These are phyloP conservation scores for Chlorella variabilis DNA, from an alignment of 163 green algal species.

Conservation along the genomic window DNA sequence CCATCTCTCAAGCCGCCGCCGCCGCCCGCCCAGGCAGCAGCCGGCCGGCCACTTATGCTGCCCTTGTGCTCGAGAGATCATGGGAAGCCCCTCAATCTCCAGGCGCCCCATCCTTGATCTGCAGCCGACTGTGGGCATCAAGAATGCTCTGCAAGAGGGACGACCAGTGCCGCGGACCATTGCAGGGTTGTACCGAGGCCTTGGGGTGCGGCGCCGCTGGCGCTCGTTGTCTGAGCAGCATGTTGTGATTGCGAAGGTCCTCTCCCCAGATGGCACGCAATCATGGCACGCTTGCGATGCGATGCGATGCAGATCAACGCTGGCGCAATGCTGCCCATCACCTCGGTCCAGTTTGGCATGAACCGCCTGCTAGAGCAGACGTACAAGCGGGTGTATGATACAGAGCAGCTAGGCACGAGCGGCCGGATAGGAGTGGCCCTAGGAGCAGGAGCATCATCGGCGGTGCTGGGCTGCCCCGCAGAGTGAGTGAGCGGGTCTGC, in stretches of 20 bases:
- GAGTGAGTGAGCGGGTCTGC: conserved; percentile 66
- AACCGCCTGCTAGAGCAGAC: conserved; percentile 73
- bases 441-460: conserved; percentile 77
- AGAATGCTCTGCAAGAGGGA: conserved; percentile 90
- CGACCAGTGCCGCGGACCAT: conserved; percentile 73
- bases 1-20: too few species aligned
- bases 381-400: conserved; percentile 4
- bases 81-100: not conserved
- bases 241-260: too few species aligned
- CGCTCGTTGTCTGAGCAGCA: too few species aligned
- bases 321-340: conserved; percentile 92
- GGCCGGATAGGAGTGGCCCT: conserved; percentile 40
- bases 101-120: not conserved
- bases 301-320: conserved; percentile 81
- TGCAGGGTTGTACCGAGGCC: conserved; percentile 78
- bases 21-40: not conserved
- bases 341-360: conserved; percentile 90
- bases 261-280: too few species aligned
- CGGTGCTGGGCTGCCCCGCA: conserved; percentile 78
- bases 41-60: not conserved
- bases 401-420: conserved; percentile 6
- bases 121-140: conserved; percentile 85
- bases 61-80: not conserved
- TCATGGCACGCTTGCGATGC: too few species aligned
- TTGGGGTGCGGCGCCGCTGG: conserved; percentile 54